Conservation (phyloP, 192 early-diverging fungal species). For the Coemansia sp. region DNA sequence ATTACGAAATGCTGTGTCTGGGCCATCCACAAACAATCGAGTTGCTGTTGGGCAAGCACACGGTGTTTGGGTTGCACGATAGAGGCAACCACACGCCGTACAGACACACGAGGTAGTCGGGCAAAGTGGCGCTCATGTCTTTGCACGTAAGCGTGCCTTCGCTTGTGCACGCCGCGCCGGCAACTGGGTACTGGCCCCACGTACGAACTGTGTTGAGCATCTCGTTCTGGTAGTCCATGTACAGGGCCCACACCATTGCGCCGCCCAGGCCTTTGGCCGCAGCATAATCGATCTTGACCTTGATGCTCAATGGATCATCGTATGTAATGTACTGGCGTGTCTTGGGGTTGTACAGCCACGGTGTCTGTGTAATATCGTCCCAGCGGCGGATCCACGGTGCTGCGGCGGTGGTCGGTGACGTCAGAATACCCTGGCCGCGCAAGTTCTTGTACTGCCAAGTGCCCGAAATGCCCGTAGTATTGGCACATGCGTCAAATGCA, state of each 20-base stretch:
- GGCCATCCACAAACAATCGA: slow-evolving; percentile 16
- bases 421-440: slow-evolving; percentile 58
- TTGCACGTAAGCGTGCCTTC: slow-evolving; percentile 3
- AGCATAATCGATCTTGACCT: slow-evolving; percentile 61
- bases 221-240: slow-evolving; percentile 58
- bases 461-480: slow-evolving; percentile 57
- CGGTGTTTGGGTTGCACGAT: slow-evolving; percentile 16
- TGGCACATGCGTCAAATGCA: slow-evolving; percentile 54
- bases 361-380: slow-evolving; percentile 61
- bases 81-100: slow-evolving; percentile 10
- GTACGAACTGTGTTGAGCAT: slow-evolving; percentile 51
- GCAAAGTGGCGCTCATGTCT: neutral
- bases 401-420: slow-evolving; percentile 50
- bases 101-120: slow-evolving; percentile 19
- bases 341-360: slow-evolving; percentile 58
- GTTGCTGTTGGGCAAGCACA: slow-evolving; percentile 3
- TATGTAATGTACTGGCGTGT: slow-evolving; percentile 72
- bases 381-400: slow-evolving; percentile 64
- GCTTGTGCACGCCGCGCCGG: neutral
- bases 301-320: slow-evolving; percentile 69
- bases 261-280: slow-evolving; percentile 58
- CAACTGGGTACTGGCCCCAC: slow-evolving; percentile 6
- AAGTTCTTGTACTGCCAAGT: slow-evolving; percentile 67
- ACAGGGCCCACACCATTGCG: slow-evolving; percentile 59
- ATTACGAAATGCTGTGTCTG: neutral